Evolutionary conservation across 352 stramenopile genomes (phyloP), one percentile per base, ranked within the genome.

Genomic region (Pythium folliculosum): DNA sequence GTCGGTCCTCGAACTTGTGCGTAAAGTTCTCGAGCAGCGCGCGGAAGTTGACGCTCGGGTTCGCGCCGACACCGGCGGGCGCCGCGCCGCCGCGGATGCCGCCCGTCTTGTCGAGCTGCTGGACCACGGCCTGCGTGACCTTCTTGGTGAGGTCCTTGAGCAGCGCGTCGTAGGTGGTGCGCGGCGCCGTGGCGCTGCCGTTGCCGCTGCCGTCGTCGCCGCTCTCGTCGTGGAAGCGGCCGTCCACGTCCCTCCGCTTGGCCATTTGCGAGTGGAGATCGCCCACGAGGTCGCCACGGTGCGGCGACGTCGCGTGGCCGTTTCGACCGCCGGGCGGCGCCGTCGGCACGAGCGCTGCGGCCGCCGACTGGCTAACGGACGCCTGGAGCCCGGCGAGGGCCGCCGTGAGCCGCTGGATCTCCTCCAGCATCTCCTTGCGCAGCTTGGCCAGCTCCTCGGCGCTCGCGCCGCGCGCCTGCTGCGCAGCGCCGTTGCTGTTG

Each of bases 81-180:
- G 67, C 72, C 22, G 59, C 66, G 21, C 50, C 64, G 49, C 25
- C 48, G 32, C 32, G 47, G 32, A 59, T 23, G 22, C 61, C 52
- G 43, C 64, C 71, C 16, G 30, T 65, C 56, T 88, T 90, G 13
- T 89, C 81, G 38, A 60, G 58, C 12, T 69, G 63, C 37, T 82
- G 82, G 21, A 91, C 54, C 35, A 89, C 65, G 5, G 73, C 65
- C 49, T 84, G 69, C 12, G 80, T 82, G 37, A 95, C 86, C 62
- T 91, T 95, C 60, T 93, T 91, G 12, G 80, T 90, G 30, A 94
- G 71, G 67, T 91, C 85, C 49, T 87, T 84, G 53, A 92, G 75
- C 38, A 91, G 81, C 9, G 73, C 75, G 56, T 94, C 85, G 71
- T 92, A 91, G 35, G 88, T 77, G 50, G 90, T 80, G 40, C 77